Evolutionary conservation across 2,329 filamentous ascomycete species (phyloP), one percentile per base, ranked within the genome.

Genomic region (Ascochyta fabae): DNA sequence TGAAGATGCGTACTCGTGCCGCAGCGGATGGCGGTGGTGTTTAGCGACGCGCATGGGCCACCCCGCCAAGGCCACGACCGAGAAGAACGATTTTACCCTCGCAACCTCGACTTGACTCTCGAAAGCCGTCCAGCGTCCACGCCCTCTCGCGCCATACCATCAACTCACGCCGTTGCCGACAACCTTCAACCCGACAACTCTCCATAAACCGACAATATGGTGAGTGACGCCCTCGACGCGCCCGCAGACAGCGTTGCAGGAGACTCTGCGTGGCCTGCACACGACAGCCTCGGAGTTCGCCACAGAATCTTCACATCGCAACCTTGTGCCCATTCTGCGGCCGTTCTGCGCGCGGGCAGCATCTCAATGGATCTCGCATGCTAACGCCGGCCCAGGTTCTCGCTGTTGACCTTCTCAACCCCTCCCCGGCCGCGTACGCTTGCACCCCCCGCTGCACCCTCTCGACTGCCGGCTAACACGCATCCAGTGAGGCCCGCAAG

Each of bases 401-500:
- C 90, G 95, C 95, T 83, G 91, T 98, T 87, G 95, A 99, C 88
- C 93, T 99, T 78, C 90, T 99, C 84, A 98, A 99, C 92, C 95
- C 95, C 79, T 91, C 90, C 80, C 90, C 94, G 83, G 91, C 92
- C 83, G 88, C 94, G 70, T 74, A 74, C 67, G 71, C 60, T 59
- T 46, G 44, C 41, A 42, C 38, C 59, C 43, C 31, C 50, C 58
- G 54, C 56, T 29, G 44, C 41, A 58, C 61, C 51, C 33, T 51
- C 42, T 48, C 52, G 58, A 52, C 46, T 41, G 46, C 36, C 55
- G 61, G 64, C 72, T 75, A 71, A 75, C 66, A 59, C 42, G 42
- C 50, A 40, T 61, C 42, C 57, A 74, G 71, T 82, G 95, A 99
- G 90, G 92, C 92, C 79, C 92, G 92, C 86, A 98, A 98, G 91